A percentile compares a stretch with the other conserved stretches of the same genome.
Evolutionary conservation across 495 filamentous ascomycete species (phyloP).

Genomic region (Tuber aestivum): DNA sequence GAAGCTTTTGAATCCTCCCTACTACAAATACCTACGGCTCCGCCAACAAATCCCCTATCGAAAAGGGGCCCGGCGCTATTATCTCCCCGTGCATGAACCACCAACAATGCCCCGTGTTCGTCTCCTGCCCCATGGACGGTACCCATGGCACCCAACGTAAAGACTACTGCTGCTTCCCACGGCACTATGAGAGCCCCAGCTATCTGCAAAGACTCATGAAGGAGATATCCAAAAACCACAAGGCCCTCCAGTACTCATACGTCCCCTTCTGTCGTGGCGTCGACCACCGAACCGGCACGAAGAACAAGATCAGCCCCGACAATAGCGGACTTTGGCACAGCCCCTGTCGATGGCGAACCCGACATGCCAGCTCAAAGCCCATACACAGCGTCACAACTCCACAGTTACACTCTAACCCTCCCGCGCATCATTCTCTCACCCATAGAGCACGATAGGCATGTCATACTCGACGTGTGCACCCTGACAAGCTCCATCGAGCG

Average conservation of each 20-base stretch:
- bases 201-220: constrained; percentile 77
- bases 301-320: constrained; percentile 9
- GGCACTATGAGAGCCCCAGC: constrained; percentile 74
- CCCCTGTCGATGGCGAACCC: constrained; percentile 20
- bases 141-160: constrained; percentile 62
- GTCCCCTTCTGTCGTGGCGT: constrained; percentile 75
- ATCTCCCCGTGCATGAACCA: constrained; percentile 97
- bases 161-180: constrained; percentile 85
- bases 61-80: constrained; percentile 79
- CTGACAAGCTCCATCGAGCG: constrained; percentile 80
- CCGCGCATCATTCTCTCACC: constrained; percentile 73
- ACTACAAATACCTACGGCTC: constrained; percentile 46
- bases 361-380: constrained; percentile 24
- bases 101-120: constrained; percentile 79
- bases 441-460: constrained; percentile 78
- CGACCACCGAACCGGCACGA: constrained; percentile 44
- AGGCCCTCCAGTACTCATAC: constrained; percentile 85
- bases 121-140: constrained; percentile 58
- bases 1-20: constrained; percentile 42
- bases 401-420: too few species aligned
- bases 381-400: constrained; percentile 43
- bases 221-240: constrained; percentile 63
- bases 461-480: constrained; percentile 86
- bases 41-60: constrained; percentile 44
- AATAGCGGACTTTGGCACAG: constrained; percentile 17